Evolutionary conservation across 768 basidiomycete species (phyloP).

Genomic region (Boletales sp.): DNA sequence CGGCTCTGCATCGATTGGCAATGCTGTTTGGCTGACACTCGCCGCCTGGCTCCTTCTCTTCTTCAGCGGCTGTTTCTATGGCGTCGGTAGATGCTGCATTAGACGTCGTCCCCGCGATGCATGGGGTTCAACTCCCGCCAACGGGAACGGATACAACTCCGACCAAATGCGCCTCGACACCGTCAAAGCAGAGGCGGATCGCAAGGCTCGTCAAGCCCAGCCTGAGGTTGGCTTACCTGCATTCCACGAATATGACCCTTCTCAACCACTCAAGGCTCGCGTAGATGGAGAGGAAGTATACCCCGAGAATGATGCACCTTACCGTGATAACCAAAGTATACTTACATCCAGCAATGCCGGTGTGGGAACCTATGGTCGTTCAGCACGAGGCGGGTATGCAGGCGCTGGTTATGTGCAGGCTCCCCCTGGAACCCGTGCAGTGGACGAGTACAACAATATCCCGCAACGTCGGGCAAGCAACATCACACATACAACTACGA

Average conservation of each 20-base stretch:
- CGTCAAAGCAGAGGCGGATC: constrained; percentile 81
- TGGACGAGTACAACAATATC: constrained; percentile 69
- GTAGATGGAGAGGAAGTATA: constrained; percentile 56
- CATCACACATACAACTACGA: constrained; percentile 38
- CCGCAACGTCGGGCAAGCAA: constrained; percentile 40
- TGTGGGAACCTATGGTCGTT: constrained; percentile 30
- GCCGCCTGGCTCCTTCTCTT: constrained; percentile 83
- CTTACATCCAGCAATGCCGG: constrained; percentile 19
- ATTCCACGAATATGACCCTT: constrained; percentile 61
- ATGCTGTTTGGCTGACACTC: constrained; percentile 87
- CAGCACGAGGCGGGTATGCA: constrained; percentile 33
- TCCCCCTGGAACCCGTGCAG: constrained; percentile 59
- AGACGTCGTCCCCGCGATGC: constrained; percentile 45
- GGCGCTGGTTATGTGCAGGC: constrained; percentile 66
- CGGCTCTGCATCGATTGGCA: constrained; percentile 79
- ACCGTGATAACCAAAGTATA: constrained; percentile 30
- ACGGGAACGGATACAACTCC: constrained; percentile 35
- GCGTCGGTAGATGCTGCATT: constrained; percentile 84
- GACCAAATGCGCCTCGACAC: constrained; percentile 79
- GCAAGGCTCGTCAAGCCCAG: constrained; percentile 63
- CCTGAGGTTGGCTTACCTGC: constrained; percentile 70
- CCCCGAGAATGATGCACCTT: constrained; percentile 45
- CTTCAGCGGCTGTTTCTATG: constrained; percentile 87
- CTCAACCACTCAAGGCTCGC: constrained; percentile 61
- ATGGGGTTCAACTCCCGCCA: constrained; percentile 30